phyloP scores from a whole-genome alignment of 2,329 filamentous ascomycete species.

The Domatiomyces globalis region DNA sequence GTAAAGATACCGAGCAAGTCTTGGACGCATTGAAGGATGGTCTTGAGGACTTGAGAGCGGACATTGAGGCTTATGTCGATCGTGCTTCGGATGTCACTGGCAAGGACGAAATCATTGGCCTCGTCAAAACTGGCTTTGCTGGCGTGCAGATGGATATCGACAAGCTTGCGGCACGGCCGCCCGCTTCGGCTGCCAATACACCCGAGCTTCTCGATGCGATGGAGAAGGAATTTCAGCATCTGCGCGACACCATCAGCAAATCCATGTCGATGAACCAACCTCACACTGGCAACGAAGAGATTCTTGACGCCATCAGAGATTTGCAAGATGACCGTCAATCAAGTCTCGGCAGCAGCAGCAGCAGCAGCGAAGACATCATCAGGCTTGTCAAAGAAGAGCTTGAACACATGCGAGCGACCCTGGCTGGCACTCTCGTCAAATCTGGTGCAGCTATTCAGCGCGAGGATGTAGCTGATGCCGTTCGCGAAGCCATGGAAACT shows the following conservation, averaged over 20 bases:
- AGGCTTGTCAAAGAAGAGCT: constrained; percentile 45
- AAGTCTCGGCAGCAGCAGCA: constrained; percentile 18
- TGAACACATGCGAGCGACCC: constrained; percentile 44
- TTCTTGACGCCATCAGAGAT: constrained; percentile 41
- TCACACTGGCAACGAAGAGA: constrained; percentile 45
- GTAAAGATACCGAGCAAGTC: constrained; percentile 73
- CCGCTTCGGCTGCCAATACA: constrained; percentile 39
- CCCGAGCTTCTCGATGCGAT: constrained; percentile 57
- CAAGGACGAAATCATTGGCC: constrained; percentile 67
- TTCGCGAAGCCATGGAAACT: constrained; percentile 39
- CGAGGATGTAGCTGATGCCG: constrained; percentile 49
- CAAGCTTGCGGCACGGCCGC: constrained; percentile 32
- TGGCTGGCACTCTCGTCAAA: constrained; percentile 39
- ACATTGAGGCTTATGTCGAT: constrained; percentile 72
- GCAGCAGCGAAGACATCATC: constrained; percentile 31
- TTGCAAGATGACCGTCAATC: constrained; percentile 23
- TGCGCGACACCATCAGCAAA: constrained; percentile 63
- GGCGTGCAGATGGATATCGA: constrained; percentile 46
- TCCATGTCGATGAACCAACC: constrained; percentile 47
- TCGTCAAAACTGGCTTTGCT: constrained; percentile 48
- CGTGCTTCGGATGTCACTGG: constrained; percentile 52
- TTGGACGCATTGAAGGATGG: constrained; percentile 79
- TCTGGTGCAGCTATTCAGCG: constrained; percentile 34
- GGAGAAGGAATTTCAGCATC: constrained; percentile 66
- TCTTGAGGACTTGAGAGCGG: constrained; percentile 60